Percentiles rank a stretch among this genome's conserved stretches.
phyloP scores from a whole-genome alignment of 2,329 filamentous ascomycete species.

The Ascochyta koolunga region DNA sequence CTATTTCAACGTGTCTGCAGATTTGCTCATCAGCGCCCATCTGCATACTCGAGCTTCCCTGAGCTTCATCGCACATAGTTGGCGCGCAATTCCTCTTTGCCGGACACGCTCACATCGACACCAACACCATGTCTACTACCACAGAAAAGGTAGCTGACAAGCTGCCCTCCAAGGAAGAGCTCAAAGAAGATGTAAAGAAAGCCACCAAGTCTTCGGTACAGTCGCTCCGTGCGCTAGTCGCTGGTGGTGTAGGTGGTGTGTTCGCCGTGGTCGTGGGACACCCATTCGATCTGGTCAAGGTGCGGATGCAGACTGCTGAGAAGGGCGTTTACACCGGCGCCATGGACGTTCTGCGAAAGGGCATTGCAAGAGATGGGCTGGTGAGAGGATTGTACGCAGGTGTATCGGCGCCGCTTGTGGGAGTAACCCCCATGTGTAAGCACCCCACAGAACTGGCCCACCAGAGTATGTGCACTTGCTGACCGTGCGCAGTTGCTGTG shows the following conservation, averaged over 20 bases:
- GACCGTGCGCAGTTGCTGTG: slow-evolving; percentile 60
- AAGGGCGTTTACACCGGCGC: slow-evolving; percentile 89
- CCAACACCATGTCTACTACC: slow-evolving; percentile 32
- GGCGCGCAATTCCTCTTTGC: slow-evolving; percentile 13
- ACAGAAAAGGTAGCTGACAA: slow-evolving; percentile 35
- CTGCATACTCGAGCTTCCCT: background rate
- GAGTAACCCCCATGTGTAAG: slow-evolving; percentile 99
- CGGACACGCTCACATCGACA: background rate
- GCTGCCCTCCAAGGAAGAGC: slow-evolving; percentile 49
- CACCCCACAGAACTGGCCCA: slow-evolving; percentile 32
- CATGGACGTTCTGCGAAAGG: slow-evolving; percentile 89
- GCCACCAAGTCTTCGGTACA: slow-evolving; percentile 62
- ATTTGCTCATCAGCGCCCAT: background rate
- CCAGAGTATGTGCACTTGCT: slow-evolving; percentile 12
- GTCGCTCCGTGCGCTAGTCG: slow-evolving; percentile 79
- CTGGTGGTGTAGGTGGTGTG: slow-evolving; percentile 90
- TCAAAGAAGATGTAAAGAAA: slow-evolving; percentile 59
- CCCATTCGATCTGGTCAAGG: slow-evolving; percentile 97
- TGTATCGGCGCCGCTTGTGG: slow-evolving; percentile 90
- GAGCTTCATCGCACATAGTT: background rate
- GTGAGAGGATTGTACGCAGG: slow-evolving; percentile 87
- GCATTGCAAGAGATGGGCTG: slow-evolving; percentile 84
- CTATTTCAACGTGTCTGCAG: background rate
- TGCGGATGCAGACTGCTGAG: slow-evolving; percentile 94
- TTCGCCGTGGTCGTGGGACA: slow-evolving; percentile 93